Evolutionary conservation across 2,329 filamentous ascomycete genomes (phyloP).

Genomic region (Clonostachys rhizophaga): DNA sequence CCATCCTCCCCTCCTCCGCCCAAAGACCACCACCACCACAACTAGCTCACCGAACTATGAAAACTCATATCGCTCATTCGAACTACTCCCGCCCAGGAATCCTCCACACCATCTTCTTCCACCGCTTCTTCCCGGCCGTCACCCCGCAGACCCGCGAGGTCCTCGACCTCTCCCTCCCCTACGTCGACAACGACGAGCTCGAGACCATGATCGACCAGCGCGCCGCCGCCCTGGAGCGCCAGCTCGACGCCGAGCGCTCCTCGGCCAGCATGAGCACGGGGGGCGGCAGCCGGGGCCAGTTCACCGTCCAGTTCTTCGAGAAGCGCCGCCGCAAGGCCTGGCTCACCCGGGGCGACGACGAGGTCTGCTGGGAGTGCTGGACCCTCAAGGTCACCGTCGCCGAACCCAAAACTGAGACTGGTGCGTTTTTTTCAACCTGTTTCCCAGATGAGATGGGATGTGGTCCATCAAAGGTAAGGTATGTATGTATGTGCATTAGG

Average conservation of each 20-base stretch:
- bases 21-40: background rate
- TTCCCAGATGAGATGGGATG: too few relatives aligned
- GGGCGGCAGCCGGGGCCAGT: constrained; percentile 65
- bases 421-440: constrained; percentile 40
- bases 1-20: background rate
- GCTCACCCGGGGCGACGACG: constrained; percentile 78
- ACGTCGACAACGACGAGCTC: constrained; percentile 84
- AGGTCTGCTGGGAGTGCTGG: constrained; percentile 97
- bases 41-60: too few relatives aligned
- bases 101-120: constrained; percentile 97
- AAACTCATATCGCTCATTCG: background rate
- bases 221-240: constrained; percentile 71
- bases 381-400: constrained; percentile 90
- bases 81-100: constrained; percentile 46
- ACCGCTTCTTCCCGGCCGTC: constrained; percentile 90
- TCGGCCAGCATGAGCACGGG: constrained; percentile 6
- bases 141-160: constrained; percentile 80
- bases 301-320: constrained; percentile 92
- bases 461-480: too few relatives aligned
- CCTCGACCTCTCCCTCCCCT: constrained; percentile 84
- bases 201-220: constrained; percentile 92
- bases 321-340: constrained; percentile 79
- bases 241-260: constrained; percentile 60
- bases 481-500: too few relatives aligned
- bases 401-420: constrained; percentile 81